phyloP scores from a whole-genome alignment of 768 basidiomycete genomes.

The Phylloporus sp. region DNA sequence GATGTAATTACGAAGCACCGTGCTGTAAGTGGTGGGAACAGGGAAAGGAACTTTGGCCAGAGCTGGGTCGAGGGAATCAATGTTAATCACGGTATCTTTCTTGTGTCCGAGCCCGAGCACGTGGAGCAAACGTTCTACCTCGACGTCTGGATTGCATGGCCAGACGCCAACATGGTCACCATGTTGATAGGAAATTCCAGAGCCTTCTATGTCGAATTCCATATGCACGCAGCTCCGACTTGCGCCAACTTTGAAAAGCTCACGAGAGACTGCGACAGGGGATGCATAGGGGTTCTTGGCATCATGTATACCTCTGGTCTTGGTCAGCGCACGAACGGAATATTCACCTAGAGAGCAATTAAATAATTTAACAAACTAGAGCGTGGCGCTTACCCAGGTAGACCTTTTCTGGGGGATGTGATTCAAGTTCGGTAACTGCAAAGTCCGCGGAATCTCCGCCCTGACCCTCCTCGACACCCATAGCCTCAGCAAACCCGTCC shows the following conservation, averaged over 20 bases:
- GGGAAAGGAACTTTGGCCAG: slow-evolving; percentile 99
- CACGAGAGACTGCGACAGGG: slow-evolving; percentile 69
- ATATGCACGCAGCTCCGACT: slow-evolving; percentile 93
- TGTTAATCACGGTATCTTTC: slow-evolving; percentile 79
- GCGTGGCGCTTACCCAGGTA: slow-evolving; percentile 71
- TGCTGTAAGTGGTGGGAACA: slow-evolving; percentile 89
- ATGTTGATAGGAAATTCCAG: slow-evolving; percentile 97
- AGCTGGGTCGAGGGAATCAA: slow-evolving; percentile 96
- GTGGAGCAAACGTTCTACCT: slow-evolving; percentile 85
- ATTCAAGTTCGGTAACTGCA: slow-evolving; percentile 75
- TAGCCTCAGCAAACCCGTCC: slow-evolving; percentile 75
- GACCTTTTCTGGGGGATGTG: slow-evolving; percentile 80
- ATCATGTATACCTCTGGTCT: slow-evolving; percentile 94
- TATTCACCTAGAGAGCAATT: slow-evolving; percentile 65
- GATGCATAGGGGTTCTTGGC: slow-evolving; percentile 96
- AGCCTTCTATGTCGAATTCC: slow-evolving; percentile 91
- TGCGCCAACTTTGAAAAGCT: slow-evolving; percentile 72
- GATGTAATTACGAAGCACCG: slow-evolving; percentile 94
- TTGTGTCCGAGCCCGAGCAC: slow-evolving; percentile 81
- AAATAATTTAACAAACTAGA: neutral
- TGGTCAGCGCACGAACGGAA: slow-evolving; percentile 89
- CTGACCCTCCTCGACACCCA: slow-evolving; percentile 94
- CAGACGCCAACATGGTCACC: slow-evolving; percentile 98
- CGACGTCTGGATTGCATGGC: slow-evolving; percentile 91
- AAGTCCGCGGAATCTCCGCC: slow-evolving; percentile 96